Conservation (phyloP, 768 basidiomycete species). For the Boletellus emodensis region DNA sequence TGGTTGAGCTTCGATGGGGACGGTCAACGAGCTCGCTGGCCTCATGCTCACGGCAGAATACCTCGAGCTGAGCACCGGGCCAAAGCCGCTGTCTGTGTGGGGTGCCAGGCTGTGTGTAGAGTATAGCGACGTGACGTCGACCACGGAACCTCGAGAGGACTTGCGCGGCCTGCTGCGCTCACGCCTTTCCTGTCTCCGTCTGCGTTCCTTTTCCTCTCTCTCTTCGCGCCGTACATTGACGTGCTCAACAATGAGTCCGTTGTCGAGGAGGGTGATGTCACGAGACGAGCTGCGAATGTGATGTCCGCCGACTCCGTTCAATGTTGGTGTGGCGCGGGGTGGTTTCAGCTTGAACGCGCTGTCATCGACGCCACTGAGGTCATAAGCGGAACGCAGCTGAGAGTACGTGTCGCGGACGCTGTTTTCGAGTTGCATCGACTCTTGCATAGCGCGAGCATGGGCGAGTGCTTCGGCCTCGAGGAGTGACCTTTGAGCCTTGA, state of each 20-base stretch:
- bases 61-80: slow-evolving; percentile 54
- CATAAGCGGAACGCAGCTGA: slow-evolving; percentile 75
- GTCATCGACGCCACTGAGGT: slow-evolving; percentile 48
- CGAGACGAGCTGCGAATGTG: slow-evolving; percentile 53
- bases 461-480: slow-evolving; percentile 82
- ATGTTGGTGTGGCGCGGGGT: slow-evolving; percentile 37
- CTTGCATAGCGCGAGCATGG: slow-evolving; percentile 72
- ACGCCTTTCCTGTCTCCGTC: slow-evolving; percentile 64
- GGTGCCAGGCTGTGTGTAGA: slow-evolving; percentile 57
- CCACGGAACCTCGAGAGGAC: slow-evolving; percentile 63
- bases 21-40: slow-evolving; percentile 59
- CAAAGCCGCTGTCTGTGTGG: slow-evolving; percentile 55
- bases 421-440: slow-evolving; percentile 70
- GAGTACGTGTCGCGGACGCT: slow-evolving; percentile 78
- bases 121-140: slow-evolving; percentile 71
- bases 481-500: slow-evolving; percentile 74
- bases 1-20: slow-evolving; percentile 51
- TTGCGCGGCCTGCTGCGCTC: slow-evolving; percentile 58
- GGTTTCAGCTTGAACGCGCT: slow-evolving; percentile 71
- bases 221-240: slow-evolving; percentile 81
- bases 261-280: slow-evolving; percentile 79
- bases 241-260: slow-evolving; percentile 86
- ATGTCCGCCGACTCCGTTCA: slow-evolving; percentile 33
- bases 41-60: slow-evolving; percentile 54
- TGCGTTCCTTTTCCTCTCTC: slow-evolving; percentile 66